Evolutionary conservation across 2,329 filamentous ascomycete species (phyloP), one percentile per base, ranked within the genome.

Genomic region (Cryphonectria nitschkei): DNA sequence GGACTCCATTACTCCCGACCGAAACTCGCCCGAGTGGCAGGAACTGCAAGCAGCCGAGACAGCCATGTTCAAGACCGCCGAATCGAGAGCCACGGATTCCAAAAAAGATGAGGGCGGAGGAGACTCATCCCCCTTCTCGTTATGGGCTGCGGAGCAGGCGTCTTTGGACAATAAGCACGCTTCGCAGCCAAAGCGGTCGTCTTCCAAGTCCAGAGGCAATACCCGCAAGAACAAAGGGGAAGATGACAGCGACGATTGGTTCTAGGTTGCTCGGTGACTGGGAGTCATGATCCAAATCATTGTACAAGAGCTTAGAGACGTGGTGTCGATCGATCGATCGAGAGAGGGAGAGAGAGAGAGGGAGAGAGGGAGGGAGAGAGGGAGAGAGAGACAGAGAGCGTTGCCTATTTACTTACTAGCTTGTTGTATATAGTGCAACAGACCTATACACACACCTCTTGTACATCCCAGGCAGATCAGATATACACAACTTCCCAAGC

Each of bases 1-100:
- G 71, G 39, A 52, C 37, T 61, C 69, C 8, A 67, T 26, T n/a
- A 2, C 41, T 13, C 46, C 68, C 14, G 62, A 43, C 29, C n/a
- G 56, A 16, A 37, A 32, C 13, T 46, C 39, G 9, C n/a, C 39
- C 11, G 37, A 60, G 39, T 60, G 54, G 54, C n/a, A 43, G 37
- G 39, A 60, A 39, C 37, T 67, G 6, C 65, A 61, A 46, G 54
- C 11, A 22, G 65, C 65, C 8, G 65, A 67, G 54, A 22, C 54
- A 11, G 65, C 65, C 16, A n/a, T 67, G 19, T 46, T 67, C 34
- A 64, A 46, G 6, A 16, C 41, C 19, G 63, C 41, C 41, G 14
- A 22, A 29, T 32, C 22, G 14, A 22, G 46, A 29, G 66, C 32
- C 26, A n/a, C 11, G 22, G 19, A 34, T 26, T 1, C n/a, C 41